A percentile compares a stretch with the other conserved stretches of the same genome.
Conservation (phyloP, 169 alveolate genomes). For the Besnoitia besnoiti region DNA sequence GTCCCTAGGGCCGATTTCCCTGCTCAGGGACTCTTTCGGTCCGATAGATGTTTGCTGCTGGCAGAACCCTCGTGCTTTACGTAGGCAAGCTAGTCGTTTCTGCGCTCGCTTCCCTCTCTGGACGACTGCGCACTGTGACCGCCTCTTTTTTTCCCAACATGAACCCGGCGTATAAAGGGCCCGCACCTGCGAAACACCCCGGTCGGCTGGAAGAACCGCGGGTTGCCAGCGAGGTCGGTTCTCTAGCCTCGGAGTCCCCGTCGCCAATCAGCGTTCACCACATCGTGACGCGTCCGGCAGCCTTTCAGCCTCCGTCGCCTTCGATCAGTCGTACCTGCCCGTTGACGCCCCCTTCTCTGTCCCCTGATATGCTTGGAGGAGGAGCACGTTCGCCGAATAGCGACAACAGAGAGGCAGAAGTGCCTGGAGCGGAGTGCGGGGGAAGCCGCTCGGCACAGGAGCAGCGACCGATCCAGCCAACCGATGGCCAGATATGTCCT, state of each 20-base stretch:
- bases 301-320: not conserved
- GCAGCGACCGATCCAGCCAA: no score
- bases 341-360: not conserved
- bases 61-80: not conserved
- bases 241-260: slow-evolving; percentile 10
- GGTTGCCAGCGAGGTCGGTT: not conserved
- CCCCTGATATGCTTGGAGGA: not conserved
- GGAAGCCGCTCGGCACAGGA: no score
- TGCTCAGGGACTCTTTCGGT: no score
- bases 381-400: no score
- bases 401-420: no score
- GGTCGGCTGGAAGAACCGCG: not conserved
- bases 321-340: not conserved
- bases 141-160: not conserved
- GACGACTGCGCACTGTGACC: not conserved
- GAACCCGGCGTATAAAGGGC: not conserved
- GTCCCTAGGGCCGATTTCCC: no score
- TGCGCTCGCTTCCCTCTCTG: not conserved
- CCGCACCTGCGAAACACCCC: not conserved
- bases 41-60: not conserved
- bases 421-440: no score
- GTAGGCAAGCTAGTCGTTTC: not conserved
- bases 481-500: no score
- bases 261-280: not conserved
- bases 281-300: slow-evolving; percentile 20